Evolutionary conservation across 208 protist species (phyloP).

Genomic region (Phytomonas sp.): DNA sequence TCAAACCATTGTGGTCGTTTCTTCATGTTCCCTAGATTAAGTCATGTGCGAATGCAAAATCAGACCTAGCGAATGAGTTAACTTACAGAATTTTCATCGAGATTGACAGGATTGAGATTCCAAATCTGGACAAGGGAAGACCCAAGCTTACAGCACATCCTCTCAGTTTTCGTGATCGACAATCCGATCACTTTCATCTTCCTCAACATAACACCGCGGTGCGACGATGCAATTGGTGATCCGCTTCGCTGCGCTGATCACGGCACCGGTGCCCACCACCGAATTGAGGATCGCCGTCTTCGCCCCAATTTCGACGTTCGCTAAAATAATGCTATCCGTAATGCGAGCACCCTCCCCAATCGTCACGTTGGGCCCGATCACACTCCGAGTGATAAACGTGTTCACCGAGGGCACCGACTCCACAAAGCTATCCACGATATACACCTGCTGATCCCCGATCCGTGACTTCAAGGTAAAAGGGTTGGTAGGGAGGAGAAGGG

Average conservation of each 20-base stretch:
- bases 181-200: constrained; percentile 35
- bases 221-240: constrained; percentile 46
- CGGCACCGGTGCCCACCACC: constrained; percentile 50
- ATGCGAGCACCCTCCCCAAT: constrained; percentile 48
- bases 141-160: not conserved
- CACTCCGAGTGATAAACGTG: constrained; percentile 55
- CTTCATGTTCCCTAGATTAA: not conserved
- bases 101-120: not conserved
- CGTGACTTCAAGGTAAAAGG: constrained; percentile 45
- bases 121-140: not conserved
- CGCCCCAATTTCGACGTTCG: constrained; percentile 57
- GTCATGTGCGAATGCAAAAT: not conserved
- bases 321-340: constrained; percentile 65
- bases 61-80: not conserved
- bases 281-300: constrained; percentile 36
- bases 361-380: constrained; percentile 68
- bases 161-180: constrained; percentile 15
- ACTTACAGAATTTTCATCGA: not conserved
- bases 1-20: not conserved
- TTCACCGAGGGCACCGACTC: constrained; percentile 42
- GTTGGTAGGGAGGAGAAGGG: constrained; percentile 41
- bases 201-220: constrained; percentile 47
- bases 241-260: constrained; percentile 27
- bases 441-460: constrained; percentile 27
- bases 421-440: constrained; percentile 55